Percentiles rank a stretch among this genome's conserved stretches.
Evolutionary conservation across 176 grass and related monocot genomes (phyloP).

Genomic region (Saccharum officinarum): DNA sequence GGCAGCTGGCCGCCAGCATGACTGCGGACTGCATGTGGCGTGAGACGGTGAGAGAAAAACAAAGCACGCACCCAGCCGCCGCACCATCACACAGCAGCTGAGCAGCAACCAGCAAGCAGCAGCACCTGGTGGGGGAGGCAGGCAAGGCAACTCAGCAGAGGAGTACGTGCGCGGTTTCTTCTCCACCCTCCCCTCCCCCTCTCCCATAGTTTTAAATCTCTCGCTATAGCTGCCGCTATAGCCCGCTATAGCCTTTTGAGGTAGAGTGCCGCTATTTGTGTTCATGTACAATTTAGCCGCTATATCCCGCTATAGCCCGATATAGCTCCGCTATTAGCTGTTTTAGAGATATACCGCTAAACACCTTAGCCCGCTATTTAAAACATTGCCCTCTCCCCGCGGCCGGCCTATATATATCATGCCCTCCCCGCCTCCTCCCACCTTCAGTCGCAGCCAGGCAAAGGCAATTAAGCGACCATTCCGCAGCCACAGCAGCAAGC

Average conservation of each 20-base stretch:
- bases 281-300: too few relatives aligned
- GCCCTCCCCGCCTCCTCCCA: neutral
- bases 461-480: neutral
- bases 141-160: neutral
- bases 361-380: too few relatives aligned
- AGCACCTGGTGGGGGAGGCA: neutral
- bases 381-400: neutral
- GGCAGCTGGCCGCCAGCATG: neutral
- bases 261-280: too few relatives aligned
- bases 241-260: too few relatives aligned
- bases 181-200: neutral
- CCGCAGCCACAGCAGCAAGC: neutral
- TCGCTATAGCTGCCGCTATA: too few relatives aligned
- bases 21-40: too few relatives aligned
- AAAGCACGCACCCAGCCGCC: neutral
- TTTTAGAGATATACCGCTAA: too few relatives aligned
- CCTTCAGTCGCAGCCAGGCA: neutral
- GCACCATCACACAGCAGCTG: neutral
- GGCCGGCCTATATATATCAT: neutral
- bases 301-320: too few relatives aligned
- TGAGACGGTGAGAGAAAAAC: neutral
- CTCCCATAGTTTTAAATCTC: too few relatives aligned
- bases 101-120: neutral
- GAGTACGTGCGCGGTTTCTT: neutral
- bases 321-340: too few relatives aligned